phyloP scores from a whole-genome alignment of 495 filamentous ascomycete genomes.

The Mytilinidion resinicola region DNA sequence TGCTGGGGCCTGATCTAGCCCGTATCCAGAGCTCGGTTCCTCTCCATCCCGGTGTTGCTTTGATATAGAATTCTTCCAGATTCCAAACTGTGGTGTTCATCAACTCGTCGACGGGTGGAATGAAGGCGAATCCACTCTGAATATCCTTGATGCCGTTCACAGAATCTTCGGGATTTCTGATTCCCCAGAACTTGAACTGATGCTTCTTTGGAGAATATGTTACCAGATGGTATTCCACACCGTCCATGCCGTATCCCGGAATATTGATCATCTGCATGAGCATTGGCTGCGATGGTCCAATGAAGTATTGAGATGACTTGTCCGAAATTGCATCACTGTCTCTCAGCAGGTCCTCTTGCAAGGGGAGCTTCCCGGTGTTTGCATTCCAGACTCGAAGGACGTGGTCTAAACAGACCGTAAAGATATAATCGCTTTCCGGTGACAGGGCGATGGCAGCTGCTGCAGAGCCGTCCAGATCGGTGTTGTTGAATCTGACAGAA shows the following conservation, averaged over 20 bases:
- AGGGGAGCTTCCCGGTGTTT: slow-evolving; percentile 61
- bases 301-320: slow-evolving; percentile 59
- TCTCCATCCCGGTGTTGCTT: slow-evolving; percentile 44
- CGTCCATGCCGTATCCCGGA: slow-evolving; percentile 42
- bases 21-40: slow-evolving; percentile 72
- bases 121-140: slow-evolving; percentile 53
- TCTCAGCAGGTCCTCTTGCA: slow-evolving; percentile 65
- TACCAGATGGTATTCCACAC: slow-evolving; percentile 63
- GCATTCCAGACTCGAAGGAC: slow-evolving; percentile 82
- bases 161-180: slow-evolving; percentile 56
- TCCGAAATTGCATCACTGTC: slow-evolving; percentile 45
- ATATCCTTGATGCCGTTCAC: slow-evolving; percentile 63
- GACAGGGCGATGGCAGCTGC: slow-evolving; percentile 59
- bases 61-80: slow-evolving; percentile 84
- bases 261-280: slow-evolving; percentile 67
- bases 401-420: slow-evolving; percentile 82
- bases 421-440: slow-evolving; percentile 62
- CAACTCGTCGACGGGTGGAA: slow-evolving; percentile 60
- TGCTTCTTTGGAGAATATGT: slow-evolving; percentile 83
- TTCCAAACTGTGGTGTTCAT: slow-evolving; percentile 55
- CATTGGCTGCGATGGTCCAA: slow-evolving; percentile 66
- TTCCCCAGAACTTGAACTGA: slow-evolving; percentile 93
- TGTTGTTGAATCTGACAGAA: slow-evolving; percentile 57
- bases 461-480: slow-evolving; percentile 58
- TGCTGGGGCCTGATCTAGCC: slow-evolving; percentile 75